Conservation (phyloP, 2,329 filamentous ascomycete species). For the Cadophora sp. region DNA sequence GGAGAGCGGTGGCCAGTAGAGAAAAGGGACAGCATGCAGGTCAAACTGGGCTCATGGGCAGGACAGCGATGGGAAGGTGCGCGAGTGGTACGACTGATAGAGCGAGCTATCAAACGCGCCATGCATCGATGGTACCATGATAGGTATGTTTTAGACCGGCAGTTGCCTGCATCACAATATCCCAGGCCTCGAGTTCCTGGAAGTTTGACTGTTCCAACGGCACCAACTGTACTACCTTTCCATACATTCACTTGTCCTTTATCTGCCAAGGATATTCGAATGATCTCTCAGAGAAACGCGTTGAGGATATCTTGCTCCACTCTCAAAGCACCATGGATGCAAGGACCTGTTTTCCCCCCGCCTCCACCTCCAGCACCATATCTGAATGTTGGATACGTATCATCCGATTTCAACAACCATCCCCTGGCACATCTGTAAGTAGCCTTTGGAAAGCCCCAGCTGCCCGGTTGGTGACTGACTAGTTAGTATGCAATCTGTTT, state of each 20-base stretch:
- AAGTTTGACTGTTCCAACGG: conserved; percentile 78
- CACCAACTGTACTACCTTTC: conserved; percentile 94
- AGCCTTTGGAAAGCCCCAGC: conserved; percentile 1
- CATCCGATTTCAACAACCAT: conserved; percentile 99
- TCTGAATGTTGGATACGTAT: conserved; percentile 94
- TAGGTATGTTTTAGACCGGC: conserved; percentile 68
- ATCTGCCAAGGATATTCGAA: conserved; percentile 87
- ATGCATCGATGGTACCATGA: conserved; percentile 91
- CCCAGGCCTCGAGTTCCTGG: conserved; percentile 75
- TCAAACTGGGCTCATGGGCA: conserved; percentile 63
- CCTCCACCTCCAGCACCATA: conserved; percentile 81
- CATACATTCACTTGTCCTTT: conserved; percentile 97
- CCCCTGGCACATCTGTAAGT: conserved; percentile 85
- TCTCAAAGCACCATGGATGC: conserved; percentile 85
- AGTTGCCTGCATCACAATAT: conserved; percentile 67
- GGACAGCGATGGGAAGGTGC: conserved; percentile 88
- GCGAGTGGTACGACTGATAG: conserved; percentile 80
- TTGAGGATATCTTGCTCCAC: conserved; percentile 92
- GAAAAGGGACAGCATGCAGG: conserved; percentile 45
- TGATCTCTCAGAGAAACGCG: conserved; percentile 95
- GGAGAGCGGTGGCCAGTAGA: conserved; percentile 45
- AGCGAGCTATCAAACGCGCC: conserved; percentile 79
- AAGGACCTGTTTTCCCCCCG: conserved; percentile 80
- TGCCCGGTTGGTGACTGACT: conserved; percentile 10
- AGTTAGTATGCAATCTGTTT: conserved; percentile 90